A percentile compares a stretch with the other conserved stretches of the same genome.
Conservation (phyloP, 371 early-diverging fungal genomes). For the Syncephalastrum contaminatum region DNA sequence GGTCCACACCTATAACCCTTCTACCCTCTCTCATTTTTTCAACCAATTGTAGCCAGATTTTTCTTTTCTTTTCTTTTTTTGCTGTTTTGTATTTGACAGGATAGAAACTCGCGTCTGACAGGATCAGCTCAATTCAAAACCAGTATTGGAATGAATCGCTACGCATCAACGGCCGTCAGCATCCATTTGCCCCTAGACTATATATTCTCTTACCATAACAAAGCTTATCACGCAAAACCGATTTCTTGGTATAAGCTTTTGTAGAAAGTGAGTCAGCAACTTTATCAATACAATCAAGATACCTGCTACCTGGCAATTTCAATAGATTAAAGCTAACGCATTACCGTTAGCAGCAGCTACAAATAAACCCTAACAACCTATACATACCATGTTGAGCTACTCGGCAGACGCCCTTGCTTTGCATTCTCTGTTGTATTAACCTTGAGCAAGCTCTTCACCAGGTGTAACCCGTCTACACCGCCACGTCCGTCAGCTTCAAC, state of each 20-base stretch:
- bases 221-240: constrained; percentile 51
- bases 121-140: constrained; percentile 47
- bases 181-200: neutral
- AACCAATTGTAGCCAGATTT: no score
- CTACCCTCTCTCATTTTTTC: neutral
- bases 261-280: neutral
- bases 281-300: neutral
- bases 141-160: constrained; percentile 55
- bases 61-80: no score
- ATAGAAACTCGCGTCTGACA: no score
- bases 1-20: neutral
- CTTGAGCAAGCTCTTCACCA: constrained; percentile 52
- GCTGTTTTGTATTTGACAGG: no score
- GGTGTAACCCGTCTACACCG: constrained; percentile 12
- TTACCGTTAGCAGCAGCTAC: neutral
- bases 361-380: neutral
- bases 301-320: constrained; percentile 71
- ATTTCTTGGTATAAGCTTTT: constrained; percentile 52
- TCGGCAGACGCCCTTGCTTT: constrained; percentile 52
- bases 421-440: constrained; percentile 16
- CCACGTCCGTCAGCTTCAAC: constrained; percentile 18
- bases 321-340: constrained; percentile 78
- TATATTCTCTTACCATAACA: constrained; percentile 40
- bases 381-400: constrained; percentile 51
- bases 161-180: neutral